These are phyloP conservation scores for Pulveroboletus sp. DNA, from an alignment of 768 basidiomycete genomes.

Conservation along the genomic window DNA sequence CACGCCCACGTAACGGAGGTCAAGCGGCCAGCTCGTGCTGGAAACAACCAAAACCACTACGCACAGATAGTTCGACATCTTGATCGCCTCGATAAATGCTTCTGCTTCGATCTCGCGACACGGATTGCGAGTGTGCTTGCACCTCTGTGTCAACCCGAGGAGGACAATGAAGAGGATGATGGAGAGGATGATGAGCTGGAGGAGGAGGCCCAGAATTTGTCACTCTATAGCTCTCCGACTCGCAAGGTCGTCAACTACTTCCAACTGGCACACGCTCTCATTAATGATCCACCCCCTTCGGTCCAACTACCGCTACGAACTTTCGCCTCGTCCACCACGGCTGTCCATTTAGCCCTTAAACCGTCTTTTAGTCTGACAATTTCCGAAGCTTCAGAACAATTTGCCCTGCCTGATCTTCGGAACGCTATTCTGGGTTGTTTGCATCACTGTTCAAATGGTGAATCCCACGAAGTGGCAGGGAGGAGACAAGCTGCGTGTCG, in stretches of 20 bases:
- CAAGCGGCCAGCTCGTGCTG: too few relatives aligned
- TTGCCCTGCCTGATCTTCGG: neutral
- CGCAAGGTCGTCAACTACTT: neutral
- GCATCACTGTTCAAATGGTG: neutral
- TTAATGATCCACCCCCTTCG: neutral
- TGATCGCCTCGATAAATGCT: too few relatives aligned
- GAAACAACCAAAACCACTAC: too few relatives aligned
- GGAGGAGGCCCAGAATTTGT: too few relatives aligned
- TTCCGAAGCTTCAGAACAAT: neutral
- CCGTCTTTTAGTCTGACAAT: too few relatives aligned
- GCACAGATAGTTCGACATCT: too few relatives aligned
- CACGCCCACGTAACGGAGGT: too few relatives aligned
- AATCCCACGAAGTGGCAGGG: neutral
- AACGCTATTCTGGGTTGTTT: neutral
- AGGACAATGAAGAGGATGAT: too few relatives aligned
- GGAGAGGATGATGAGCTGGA: too few relatives aligned
- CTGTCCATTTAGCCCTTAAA: neutral
- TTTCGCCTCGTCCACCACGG: neutral
- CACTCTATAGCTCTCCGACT: neutral
- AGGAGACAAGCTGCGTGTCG: neutral
- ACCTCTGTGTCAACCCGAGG: too few relatives aligned
- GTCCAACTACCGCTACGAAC: neutral
- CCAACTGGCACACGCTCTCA: neutral
- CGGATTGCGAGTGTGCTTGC: too few relatives aligned
- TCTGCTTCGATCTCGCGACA: too few relatives aligned